Evolutionary conservation across 2,329 filamentous ascomycete genomes (phyloP).

Genomic region (Trichoderma oligosporum): DNA sequence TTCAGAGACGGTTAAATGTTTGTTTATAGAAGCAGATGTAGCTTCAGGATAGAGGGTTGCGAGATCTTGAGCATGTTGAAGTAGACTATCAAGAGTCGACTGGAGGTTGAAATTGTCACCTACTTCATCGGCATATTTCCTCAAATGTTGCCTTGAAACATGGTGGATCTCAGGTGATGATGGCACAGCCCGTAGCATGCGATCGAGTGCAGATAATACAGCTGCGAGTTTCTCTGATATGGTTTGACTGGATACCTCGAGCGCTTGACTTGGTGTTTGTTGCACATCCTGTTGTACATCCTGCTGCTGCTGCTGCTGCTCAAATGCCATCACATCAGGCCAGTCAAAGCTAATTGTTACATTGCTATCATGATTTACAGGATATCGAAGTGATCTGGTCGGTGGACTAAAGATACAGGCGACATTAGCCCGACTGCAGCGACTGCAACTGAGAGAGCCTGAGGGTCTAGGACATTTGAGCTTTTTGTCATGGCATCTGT

Average conservation of each 20-base stretch:
- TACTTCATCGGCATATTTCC: slow-evolving; percentile 25
- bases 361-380: background rate
- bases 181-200: slow-evolving; percentile 21
- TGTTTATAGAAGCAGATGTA: slow-evolving; percentile 24
- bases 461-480: slow-evolving; percentile 42
- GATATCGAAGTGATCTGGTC: slow-evolving; percentile 23
- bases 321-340: slow-evolving; percentile 23
- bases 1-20: slow-evolving; percentile 1
- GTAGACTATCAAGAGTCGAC: slow-evolving; percentile 34
- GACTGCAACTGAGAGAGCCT: slow-evolving; percentile 36
- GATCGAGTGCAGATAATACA: slow-evolving; percentile 26
- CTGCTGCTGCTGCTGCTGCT: slow-evolving; percentile 12
- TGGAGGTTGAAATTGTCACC: slow-evolving; percentile 27
- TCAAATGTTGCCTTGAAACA: slow-evolving; percentile 26
- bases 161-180: slow-evolving; percentile 18
- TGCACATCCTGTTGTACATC: background rate
- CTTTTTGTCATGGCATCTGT: slow-evolving; percentile 47
- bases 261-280: background rate
- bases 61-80: slow-evolving; percentile 35
- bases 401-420: slow-evolving; percentile 43
- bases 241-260: slow-evolving; percentile 16
- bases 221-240: slow-evolving; percentile 23
- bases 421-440: slow-evolving; percentile 41
- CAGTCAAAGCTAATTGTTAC: slow-evolving; percentile 23
- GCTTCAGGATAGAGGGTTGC: slow-evolving; percentile 35